These are phyloP conservation scores for Spizellomyces punctatus DNA, from an alignment of 192 early-diverging fungal species.

Conservation along the genomic window DNA sequence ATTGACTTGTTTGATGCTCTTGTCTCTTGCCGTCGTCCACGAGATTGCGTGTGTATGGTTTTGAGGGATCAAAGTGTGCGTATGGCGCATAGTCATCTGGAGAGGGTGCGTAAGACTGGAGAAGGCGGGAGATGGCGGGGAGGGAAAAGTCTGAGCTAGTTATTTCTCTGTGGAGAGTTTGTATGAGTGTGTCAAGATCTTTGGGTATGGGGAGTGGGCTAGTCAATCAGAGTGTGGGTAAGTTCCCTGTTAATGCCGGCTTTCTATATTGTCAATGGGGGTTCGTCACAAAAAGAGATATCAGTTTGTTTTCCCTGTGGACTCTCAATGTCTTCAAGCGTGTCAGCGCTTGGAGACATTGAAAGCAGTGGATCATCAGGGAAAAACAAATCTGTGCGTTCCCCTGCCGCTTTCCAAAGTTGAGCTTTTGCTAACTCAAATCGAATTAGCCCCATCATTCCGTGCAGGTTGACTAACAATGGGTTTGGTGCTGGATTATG, in stretches of 20 bases:
- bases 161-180: slow-evolving; percentile 49
- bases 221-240: neutral
- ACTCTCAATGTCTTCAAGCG: too few species aligned
- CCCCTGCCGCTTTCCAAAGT: slow-evolving; percentile 11
- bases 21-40: slow-evolving; percentile 79
- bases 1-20: too few species aligned
- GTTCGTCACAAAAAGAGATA: too few species aligned
- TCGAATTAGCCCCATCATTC: neutral
- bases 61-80: slow-evolving; percentile 65
- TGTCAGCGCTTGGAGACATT: too few species aligned
- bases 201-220: slow-evolving; percentile 64
- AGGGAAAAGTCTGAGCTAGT: slow-evolving; percentile 53
- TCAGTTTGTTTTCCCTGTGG: too few species aligned
- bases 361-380: too few species aligned
- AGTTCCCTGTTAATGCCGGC: too few species aligned
- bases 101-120: slow-evolving; percentile 68
- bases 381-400: neutral
- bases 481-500: neutral
- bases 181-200: slow-evolving; percentile 68
- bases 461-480: neutral
- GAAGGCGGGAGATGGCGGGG: slow-evolving; percentile 54
- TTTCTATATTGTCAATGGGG: too few species aligned
- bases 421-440: neutral
- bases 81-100: slow-evolving; percentile 71
- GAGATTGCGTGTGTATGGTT: slow-evolving; percentile 82